Evolutionary conservation across 1,139 yeast species (phyloP).

Genomic region (Casaregolazyma suthepensis): DNA sequence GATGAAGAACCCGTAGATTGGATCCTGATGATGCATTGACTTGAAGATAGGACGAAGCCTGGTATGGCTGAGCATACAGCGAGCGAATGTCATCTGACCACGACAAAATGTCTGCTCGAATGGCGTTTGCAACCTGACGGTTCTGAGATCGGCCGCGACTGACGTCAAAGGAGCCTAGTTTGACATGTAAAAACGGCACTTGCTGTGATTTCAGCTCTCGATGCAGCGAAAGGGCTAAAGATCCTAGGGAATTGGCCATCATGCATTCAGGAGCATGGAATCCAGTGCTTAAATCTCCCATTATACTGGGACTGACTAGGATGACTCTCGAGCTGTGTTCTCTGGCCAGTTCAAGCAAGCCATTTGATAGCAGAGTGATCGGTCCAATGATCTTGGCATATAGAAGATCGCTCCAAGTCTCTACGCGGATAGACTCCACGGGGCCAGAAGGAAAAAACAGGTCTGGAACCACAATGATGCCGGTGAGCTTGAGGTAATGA

Average conservation of each 20-base stretch:
- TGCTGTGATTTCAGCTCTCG: constrained; percentile 33
- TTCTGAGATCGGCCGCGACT: constrained; percentile 25
- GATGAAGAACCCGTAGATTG: constrained; percentile 29
- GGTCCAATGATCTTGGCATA: constrained; percentile 45
- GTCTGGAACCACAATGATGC: constrained; percentile 59
- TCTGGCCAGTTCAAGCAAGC: constrained; percentile 53
- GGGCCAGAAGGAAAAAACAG: constrained; percentile 66
- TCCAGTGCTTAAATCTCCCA: constrained; percentile 36
- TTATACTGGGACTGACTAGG: constrained; percentile 35
- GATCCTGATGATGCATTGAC: constrained; percentile 31
- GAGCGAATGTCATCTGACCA: constrained; percentile 37
- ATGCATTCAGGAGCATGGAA: constrained; percentile 39
- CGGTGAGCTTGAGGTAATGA: constrained; percentile 48
- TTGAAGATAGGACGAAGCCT: constrained; percentile 30
- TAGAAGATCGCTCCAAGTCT: constrained; percentile 48
- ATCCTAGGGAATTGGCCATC: constrained; percentile 32
- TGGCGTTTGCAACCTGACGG: constrained; percentile 28
- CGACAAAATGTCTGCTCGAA: constrained; percentile 36
- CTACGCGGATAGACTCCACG: constrained; percentile 48
- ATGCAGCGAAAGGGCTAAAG: constrained; percentile 34
- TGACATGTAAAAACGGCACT: constrained; percentile 25
- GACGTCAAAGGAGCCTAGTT: constrained; percentile 38
- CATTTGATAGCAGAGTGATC: constrained; percentile 48
- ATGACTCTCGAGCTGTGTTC: constrained; percentile 37
- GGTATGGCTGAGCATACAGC: constrained; percentile 33